Percentiles rank a stretch among this genome's conserved stretches.
Evolutionary conservation across 805 yeast genomes (phyloP).

Genomic region (Grigorovia transvaalensis): DNA sequence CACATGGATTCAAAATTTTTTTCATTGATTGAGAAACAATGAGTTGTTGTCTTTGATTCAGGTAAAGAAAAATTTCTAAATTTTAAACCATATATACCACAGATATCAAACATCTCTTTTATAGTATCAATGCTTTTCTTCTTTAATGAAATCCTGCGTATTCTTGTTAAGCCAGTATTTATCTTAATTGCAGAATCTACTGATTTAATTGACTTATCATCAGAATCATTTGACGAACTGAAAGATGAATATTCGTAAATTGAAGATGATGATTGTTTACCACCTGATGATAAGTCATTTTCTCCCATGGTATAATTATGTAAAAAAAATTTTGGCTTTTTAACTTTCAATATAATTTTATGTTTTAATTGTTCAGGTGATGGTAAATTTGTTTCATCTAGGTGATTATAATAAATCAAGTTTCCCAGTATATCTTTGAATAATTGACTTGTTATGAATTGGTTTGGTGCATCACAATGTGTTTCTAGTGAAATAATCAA

Average conservation of each 20-base stretch:
- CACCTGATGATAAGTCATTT: not conserved
- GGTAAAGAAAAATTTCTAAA: constrained; percentile 78
- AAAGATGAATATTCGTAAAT: constrained; percentile 16
- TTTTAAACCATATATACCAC: constrained; percentile 52
- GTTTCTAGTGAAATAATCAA: constrained; percentile 78
- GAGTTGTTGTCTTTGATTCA: constrained; percentile 70
- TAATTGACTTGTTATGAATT: constrained; percentile 43
- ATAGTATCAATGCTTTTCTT: constrained; percentile 16
- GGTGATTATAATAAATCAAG: constrained; percentile 31
- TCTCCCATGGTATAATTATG: not conserved
- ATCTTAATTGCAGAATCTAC: not conserved
- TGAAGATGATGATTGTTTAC: constrained; percentile 6
- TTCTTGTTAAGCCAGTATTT: constrained; percentile 10
- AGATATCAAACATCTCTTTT: constrained; percentile 18
- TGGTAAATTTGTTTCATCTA: constrained; percentile 37
- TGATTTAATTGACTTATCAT: constrained; percentile 13
- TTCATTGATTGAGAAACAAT: constrained; percentile 82
- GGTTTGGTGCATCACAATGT: constrained; percentile 63
- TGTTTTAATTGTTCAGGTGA: constrained; percentile 66
- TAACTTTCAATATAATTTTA: constrained; percentile 67
- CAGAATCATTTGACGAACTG: constrained; percentile 27
- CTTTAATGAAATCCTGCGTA: constrained; percentile 27
- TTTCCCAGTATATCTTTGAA: constrained; percentile 53
- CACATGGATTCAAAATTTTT: constrained; percentile 51
- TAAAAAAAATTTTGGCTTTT: constrained; percentile 33